Base-by-base conservation (phyloP, 2,329 filamentous ascomycete species). In the Sporothrix inflata region DNA sequence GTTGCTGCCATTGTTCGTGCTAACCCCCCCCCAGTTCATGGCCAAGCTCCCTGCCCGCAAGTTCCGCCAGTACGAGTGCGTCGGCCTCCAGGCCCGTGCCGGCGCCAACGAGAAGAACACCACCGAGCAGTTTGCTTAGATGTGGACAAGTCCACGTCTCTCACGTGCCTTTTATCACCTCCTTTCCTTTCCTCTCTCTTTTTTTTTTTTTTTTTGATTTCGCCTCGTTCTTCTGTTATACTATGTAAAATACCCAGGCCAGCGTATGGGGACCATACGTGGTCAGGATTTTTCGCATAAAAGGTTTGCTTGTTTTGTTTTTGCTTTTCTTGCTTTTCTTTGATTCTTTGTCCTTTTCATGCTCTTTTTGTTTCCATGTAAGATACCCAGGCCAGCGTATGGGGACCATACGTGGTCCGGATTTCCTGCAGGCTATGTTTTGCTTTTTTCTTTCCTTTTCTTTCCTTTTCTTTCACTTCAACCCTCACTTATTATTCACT, bases 1-100 rank as follows among this genome's bases (percentile, higher is more conserved):
- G 1, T 70, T 69, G n/a, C 16, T 38, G 3, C 19, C 40, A 5
- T n/a, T 53, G 6, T 19, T 11, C 16, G 11, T 8, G 4, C 47
- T 61, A 21, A 40, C 30, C 16, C 3, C 16, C 3, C 5, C 9
- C 12, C 24, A 79, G 78, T 79, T 80, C 70, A 80, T 83, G 74
- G 80, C 81, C 11, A 74, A 78, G 1, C 75, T 85, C 1, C 79
- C 82, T 0, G 83, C 84, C 1, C 78, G 82, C 51, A 82, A 82
- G 73, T 86, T 85, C 76, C 76, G 78, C 60, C 76, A 75, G 7
- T 84, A 85, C 66, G 72, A 77, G 27, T 79, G 76, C 30, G 70
- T 76, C 3, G 78, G 78, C 67, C 57, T 38, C 14, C 27, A 69
- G 7, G 65, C 73, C 11, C 69, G 68, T 19, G 65, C 71, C 8